A percentile compares a stretch with the other conserved stretches of the same genome.
Conservation (phyloP, 345 rosid species). For the Carallia brachiata region DNA sequence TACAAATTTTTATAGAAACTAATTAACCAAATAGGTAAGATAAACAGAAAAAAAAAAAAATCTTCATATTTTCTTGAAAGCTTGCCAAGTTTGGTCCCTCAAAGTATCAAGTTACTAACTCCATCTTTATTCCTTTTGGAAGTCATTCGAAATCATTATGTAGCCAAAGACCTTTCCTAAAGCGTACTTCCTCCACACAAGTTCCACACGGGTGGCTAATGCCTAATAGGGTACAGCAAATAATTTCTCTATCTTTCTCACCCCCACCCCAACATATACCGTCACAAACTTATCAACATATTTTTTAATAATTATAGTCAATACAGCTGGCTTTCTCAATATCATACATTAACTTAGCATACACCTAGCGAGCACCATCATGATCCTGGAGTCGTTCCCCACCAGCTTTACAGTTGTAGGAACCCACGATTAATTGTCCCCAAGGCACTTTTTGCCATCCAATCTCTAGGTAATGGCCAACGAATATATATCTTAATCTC, state of each 20-base stretch:
- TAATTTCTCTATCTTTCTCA: too few relatives aligned
- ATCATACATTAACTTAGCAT: conserved; percentile 22
- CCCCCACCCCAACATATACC: too few relatives aligned
- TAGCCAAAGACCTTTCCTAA: neutral
- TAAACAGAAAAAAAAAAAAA: too few relatives aligned
- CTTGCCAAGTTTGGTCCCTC: neutral
- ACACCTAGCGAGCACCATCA: conserved; percentile 17
- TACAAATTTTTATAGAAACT: too few relatives aligned
- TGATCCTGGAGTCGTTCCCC: conserved; percentile 17
- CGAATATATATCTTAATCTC: neutral
- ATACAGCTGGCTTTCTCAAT: conserved; percentile 30
- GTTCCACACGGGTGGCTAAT: neutral
- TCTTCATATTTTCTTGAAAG: too few relatives aligned
- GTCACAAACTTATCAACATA: neutral
- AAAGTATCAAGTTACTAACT: neutral
- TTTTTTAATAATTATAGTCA: conserved; percentile 1
- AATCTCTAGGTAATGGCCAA: neutral
- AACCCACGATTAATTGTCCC: conserved; percentile 12
- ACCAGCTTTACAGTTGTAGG: conserved; percentile 17
- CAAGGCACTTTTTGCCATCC: neutral
- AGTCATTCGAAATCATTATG: neutral
- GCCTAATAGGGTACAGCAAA: neutral
- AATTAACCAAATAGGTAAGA: too few relatives aligned
- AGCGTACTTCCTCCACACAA: neutral
- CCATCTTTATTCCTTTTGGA: neutral